phyloP scores from a whole-genome alignment of 306 rosid genomes.

The Prinsepia uniflora region DNA sequence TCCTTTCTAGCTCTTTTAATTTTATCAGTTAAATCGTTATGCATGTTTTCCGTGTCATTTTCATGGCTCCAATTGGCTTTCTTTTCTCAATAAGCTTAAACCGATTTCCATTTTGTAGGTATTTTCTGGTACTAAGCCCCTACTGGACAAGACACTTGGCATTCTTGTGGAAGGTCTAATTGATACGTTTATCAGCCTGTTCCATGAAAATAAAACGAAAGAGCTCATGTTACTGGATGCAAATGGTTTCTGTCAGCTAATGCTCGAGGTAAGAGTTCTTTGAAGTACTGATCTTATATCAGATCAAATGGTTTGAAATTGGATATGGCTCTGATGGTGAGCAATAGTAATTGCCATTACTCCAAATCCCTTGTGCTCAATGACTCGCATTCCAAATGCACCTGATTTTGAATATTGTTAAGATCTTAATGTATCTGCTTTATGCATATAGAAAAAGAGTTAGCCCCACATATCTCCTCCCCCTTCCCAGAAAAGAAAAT shows the following conservation, averaged over 20 bases:
- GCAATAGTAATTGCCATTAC: background rate
- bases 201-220: slow-evolving; percentile 61
- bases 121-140: slow-evolving; percentile 90
- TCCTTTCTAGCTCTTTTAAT: background rate
- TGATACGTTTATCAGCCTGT: slow-evolving; percentile 89
- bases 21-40: background rate
- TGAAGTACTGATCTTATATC: slow-evolving; percentile 6
- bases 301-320: slow-evolving; percentile 7
- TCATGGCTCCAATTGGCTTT: background rate
- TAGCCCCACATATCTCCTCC: background rate
- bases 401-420: background rate
- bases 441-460: background rate
- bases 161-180: slow-evolving; percentile 96
- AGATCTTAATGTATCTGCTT: background rate
- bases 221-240: slow-evolving; percentile 78
- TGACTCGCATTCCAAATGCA: background rate
- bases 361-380: background rate
- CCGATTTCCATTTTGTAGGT: slow-evolving; percentile 46
- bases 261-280: slow-evolving; percentile 77
- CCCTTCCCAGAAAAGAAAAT: no score
- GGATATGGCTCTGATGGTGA: slow-evolving; percentile 8
- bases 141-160: slow-evolving; percentile 93
- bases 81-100: slow-evolving; percentile 19
- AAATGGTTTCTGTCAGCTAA: slow-evolving; percentile 94
- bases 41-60: background rate